Evolutionary conservation across 2,329 filamentous ascomycete genomes (phyloP).

Genomic region (Curvularia sp.): DNA sequence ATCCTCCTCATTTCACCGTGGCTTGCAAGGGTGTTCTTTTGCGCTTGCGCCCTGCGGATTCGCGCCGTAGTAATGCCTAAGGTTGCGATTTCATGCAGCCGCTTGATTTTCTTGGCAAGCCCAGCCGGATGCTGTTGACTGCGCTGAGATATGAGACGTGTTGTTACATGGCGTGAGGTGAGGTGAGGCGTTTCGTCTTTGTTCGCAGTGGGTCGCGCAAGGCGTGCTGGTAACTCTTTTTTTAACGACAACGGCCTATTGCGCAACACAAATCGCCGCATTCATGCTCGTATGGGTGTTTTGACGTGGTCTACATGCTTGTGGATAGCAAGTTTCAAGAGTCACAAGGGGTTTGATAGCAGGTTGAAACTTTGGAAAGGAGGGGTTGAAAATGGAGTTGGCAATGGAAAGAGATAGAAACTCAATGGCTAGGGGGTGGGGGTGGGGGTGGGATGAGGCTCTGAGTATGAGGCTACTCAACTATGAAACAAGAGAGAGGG

Average conservation of each 20-base stretch:
- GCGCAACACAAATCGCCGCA: background rate
- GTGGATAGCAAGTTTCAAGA: background rate
- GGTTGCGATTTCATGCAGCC: background rate
- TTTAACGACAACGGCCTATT: background rate
- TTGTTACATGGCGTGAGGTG: conserved; percentile 4
- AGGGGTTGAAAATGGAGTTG: background rate
- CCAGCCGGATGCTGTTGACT: background rate
- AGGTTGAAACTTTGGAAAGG: background rate
- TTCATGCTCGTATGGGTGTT: background rate
- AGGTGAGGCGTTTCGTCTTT: background rate
- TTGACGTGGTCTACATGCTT: background rate
- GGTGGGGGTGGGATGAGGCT: background rate
- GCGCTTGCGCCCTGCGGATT: too few species aligned
- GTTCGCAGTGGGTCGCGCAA: background rate
- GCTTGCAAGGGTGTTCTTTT: background rate
- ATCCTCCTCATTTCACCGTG: conserved; percentile 3
- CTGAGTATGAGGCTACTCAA: background rate
- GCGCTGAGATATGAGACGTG: background rate
- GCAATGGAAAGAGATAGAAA: background rate
- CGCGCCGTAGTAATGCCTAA: background rate
- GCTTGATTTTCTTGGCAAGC: background rate
- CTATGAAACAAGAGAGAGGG: background rate
- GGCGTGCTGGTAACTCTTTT: background rate
- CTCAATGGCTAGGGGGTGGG: background rate
- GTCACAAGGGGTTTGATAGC: background rate